Base-by-base conservation (phyloP, 164 flowering plant genomes). In the Taxillus chinensis region DNA sequence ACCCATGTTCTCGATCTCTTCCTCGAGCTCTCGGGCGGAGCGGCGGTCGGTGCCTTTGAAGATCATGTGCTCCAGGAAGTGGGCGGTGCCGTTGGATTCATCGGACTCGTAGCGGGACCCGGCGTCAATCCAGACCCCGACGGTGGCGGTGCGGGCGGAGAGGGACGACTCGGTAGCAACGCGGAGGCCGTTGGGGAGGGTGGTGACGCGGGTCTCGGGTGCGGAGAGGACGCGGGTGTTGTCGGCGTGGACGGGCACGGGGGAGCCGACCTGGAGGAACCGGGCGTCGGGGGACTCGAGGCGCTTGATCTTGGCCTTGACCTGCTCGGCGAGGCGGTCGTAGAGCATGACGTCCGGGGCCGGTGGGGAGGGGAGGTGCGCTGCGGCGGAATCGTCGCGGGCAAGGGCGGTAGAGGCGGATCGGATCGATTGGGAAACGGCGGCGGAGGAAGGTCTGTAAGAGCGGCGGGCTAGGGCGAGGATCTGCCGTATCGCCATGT, bases 1-100 rank as follows among this genome's bases (percentile, higher is more conserved):
- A 4, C 83, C 86, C 82, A 81, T 75, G 39, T 79, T 75, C 81
- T 79, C 85, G 55, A 81, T 77, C 68, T 79, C 83, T 68, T 79
- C 77, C 67, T 77, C 81, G 66, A 79, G 58, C 40, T 48, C 70
- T 60, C 72, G 67, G 15, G 67, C 78, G 7, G 72, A 45, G 53
- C 81, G 72, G 71, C 67, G 79, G 67, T 70, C 75, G 6, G 83
- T 81, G 6, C 85, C 85, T 61, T 79, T 75, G 64, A 77, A 79
- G 8, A 81, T 77, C 85, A 81, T 79, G 64, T 77, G 81, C 52
- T 81, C 83, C 7, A 81, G 67, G 51, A 79, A 79, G 70, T 81
- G 83, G 8, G 85, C 83, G 15, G 78, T 74, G 2, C 85, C 85
- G 51, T 77, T 81, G n/a, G 83, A 70, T 61, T 79, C 80, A 5